A percentile compares a stretch with the other conserved stretches of the same genome.
These are phyloP conservation scores for Coemansia sp. DNA, from an alignment of 192 early-diverging fungal genomes.

Conservation along the genomic window DNA sequence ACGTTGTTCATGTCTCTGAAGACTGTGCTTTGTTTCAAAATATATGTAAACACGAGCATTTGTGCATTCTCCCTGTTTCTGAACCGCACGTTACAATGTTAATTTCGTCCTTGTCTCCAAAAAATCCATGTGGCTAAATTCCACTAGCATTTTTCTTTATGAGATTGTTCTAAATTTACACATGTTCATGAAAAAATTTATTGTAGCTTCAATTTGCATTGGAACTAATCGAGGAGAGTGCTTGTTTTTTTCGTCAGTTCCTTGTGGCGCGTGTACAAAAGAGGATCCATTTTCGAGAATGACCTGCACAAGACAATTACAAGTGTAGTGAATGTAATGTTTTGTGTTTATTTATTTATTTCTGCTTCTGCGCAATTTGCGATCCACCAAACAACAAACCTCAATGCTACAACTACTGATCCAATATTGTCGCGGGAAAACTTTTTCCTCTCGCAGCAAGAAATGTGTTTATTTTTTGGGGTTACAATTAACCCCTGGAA, in stretches of 20 bases:
- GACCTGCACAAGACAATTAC: neutral
- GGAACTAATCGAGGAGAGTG: conserved; percentile 4
- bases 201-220: neutral
- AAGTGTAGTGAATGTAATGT: neutral
- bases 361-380: neutral
- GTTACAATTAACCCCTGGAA: neutral
- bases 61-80: neutral
- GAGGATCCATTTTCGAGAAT: neutral
- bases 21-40: neutral
- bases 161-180: neutral
- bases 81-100: neutral
- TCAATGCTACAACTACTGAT: neutral
- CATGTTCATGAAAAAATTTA: neutral
- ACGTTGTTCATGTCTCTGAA: neutral
- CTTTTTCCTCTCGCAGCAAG: neutral
- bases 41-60: neutral
- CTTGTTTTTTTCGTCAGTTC: neutral
- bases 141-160: neutral
- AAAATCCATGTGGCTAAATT: conserved; percentile 6
- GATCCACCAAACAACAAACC: neutral
- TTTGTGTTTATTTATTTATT: neutral
- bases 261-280: neutral
- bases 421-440: neutral
- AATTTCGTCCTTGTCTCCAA: too few relatives aligned
- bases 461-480: neutral